These are phyloP conservation scores for Byssoonygena ceratinophila DNA, from an alignment of 2,329 filamentous ascomycete species.

Conservation along the genomic window DNA sequence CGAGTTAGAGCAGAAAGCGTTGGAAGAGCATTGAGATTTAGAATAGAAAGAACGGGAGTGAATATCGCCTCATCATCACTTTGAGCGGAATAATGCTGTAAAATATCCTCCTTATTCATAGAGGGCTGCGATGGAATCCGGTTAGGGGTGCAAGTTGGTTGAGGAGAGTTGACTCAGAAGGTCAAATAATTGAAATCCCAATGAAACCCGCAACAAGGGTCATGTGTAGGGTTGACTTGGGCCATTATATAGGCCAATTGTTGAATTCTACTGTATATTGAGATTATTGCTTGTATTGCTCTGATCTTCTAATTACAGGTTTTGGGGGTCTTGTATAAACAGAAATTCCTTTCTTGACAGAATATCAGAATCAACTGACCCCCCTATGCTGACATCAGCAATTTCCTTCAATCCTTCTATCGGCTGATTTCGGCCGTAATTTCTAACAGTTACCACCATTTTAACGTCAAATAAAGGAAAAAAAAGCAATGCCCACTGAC, in stretches of 20 bases:
- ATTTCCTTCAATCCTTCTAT: no score
- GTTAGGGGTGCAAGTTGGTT: background rate
- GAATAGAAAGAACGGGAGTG: constrained; percentile 4
- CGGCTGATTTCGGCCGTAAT: no score
- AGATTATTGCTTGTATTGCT: no score
- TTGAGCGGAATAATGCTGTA: constrained; percentile 5
- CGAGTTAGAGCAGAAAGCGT: constrained; percentile 1
- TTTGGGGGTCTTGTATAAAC: no score
- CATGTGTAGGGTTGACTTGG: background rate
- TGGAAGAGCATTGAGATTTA: constrained; percentile 7
- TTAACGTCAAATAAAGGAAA: no score
- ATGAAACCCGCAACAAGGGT: background rate
- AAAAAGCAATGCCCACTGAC: background rate
- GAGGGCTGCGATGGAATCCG: background rate
- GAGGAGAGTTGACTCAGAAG: background rate
- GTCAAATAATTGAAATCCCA: background rate
- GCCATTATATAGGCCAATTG: no score
- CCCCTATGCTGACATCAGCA: no score
- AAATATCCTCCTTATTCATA: constrained; percentile 4
- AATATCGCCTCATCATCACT: constrained; percentile 6
- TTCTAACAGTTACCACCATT: no score
- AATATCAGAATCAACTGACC: no score
- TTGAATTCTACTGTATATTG: no score
- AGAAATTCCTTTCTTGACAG: no score
- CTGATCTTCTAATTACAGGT: no score